Conservation (phyloP, 345 rosid species). For the Eucalyptus lansdowneana region DNA sequence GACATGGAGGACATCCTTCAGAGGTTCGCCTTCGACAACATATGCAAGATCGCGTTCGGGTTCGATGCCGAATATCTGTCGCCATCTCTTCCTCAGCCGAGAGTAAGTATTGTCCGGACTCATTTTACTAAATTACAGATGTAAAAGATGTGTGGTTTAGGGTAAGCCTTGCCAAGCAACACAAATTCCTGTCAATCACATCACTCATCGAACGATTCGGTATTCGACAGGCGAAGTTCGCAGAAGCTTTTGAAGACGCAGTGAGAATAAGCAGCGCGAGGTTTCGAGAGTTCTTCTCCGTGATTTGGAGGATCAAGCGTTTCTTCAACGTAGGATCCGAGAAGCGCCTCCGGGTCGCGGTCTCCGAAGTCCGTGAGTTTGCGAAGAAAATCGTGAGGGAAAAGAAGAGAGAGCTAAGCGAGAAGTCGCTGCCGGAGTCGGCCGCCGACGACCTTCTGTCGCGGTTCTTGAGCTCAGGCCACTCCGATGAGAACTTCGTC, state of each 20-base stretch:
- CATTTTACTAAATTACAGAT: neutral
- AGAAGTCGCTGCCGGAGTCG: neutral
- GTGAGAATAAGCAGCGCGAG: neutral
- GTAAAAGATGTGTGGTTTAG: neutral
- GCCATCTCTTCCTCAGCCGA: conserved; percentile 12
- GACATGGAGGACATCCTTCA: conserved; percentile 50
- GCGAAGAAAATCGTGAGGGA: conserved; percentile 26
- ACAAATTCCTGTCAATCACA: neutral
- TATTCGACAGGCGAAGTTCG: neutral
- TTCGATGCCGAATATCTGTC: conserved; percentile 39
- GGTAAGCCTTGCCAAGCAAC: neutral
- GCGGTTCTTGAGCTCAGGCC: conserved; percentile 32
- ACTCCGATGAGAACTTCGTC: conserved; percentile 21
- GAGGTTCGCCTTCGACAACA: conserved; percentile 56
- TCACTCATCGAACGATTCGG: neutral
- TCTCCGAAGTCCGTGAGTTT: conserved; percentile 19
- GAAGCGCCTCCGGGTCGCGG: neutral
- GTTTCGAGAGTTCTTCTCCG: neutral
- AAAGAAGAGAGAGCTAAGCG: conserved; percentile 12
- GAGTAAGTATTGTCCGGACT: neutral
- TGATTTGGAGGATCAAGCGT: conserved; percentile 6
- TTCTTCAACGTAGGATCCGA: neutral
- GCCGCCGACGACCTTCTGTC: conserved; percentile 43
- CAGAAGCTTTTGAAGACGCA: neutral
- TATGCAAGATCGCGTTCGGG: conserved; percentile 59